These are phyloP conservation scores for Oryza nivara DNA, from an alignment of 176 grass and related monocot genomes.

Conservation along the genomic window DNA sequence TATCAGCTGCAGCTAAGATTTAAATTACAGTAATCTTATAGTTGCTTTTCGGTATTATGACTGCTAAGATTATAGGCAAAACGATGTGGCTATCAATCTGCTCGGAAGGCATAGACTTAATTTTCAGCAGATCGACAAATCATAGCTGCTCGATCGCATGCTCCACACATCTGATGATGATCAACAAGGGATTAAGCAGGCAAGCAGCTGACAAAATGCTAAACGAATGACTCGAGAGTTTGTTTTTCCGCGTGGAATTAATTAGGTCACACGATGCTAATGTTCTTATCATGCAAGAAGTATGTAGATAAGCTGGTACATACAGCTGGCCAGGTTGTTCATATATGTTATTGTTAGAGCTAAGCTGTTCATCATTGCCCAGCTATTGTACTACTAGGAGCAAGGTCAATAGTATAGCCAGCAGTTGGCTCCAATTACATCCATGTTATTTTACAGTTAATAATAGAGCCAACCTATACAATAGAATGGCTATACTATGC, in stretches of 20 bases:
- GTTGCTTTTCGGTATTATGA: too few relatives aligned
- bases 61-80: too few relatives aligned
- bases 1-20: not conserved
- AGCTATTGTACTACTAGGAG: not conserved
- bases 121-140: too few relatives aligned
- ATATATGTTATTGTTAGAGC: not conserved
- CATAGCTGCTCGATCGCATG: not conserved
- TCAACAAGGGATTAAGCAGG: not conserved
- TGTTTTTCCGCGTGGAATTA: slow-evolving; percentile 38
- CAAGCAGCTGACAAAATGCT: not conserved
- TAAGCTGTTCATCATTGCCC: slow-evolving; percentile 2
- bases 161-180: not conserved
- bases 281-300: not conserved
- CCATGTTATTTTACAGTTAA: too few relatives aligned
- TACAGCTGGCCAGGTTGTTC: slow-evolving; percentile 21
- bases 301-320: not conserved
- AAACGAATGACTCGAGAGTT: slow-evolving; percentile 9
- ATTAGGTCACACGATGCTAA: slow-evolving; percentile 37
- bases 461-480: too few relatives aligned
- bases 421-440: too few relatives aligned
- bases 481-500: too few relatives aligned
- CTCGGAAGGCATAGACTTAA: too few relatives aligned
- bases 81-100: too few relatives aligned
- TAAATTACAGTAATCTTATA: too few relatives aligned
- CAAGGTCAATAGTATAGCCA: too few relatives aligned